Conservation (phyloP, 202 grass and related monocot species). For the Eragrostis tef region DNA sequence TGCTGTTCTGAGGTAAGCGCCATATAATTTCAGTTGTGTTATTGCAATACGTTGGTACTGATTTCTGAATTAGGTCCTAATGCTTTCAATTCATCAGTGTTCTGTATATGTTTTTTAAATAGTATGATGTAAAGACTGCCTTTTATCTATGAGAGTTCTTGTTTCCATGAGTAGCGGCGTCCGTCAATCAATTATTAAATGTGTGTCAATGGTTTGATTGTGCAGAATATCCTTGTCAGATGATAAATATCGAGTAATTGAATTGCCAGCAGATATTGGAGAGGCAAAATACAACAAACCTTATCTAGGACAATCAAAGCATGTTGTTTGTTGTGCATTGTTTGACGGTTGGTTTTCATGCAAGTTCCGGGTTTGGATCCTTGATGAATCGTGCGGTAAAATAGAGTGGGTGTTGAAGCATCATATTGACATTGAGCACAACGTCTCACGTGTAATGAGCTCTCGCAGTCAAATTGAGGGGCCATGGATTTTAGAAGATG, state of each 20-base stretch:
- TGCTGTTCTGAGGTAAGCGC: conserved; percentile 26
- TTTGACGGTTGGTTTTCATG: background rate
- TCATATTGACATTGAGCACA: background rate
- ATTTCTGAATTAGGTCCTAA: too few species aligned
- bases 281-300: background rate
- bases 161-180: background rate
- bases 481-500: conserved; percentile 36
- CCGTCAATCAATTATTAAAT: background rate
- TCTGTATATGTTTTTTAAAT: too few species aligned
- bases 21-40: background rate
- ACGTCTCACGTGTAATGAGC: background rate
- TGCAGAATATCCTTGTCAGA: conserved; percentile 43
- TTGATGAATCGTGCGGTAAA: conserved; percentile 31
- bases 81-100: too few species aligned
- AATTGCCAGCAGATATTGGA: conserved; percentile 3
- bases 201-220: background rate
- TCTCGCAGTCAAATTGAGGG: background rate
- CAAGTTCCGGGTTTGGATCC: conserved; percentile 37
- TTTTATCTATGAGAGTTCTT: background rate
- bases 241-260: conserved; percentile 27
- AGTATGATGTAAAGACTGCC: too few species aligned
- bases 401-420: conserved; percentile 41
- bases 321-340: conserved; percentile 25
- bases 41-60: too few species aligned
- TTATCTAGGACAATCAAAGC: background rate